Evolutionary conservation across 2,329 filamentous ascomycete species (phyloP).

Genomic region (Pyricularia pennisetigena): DNA sequence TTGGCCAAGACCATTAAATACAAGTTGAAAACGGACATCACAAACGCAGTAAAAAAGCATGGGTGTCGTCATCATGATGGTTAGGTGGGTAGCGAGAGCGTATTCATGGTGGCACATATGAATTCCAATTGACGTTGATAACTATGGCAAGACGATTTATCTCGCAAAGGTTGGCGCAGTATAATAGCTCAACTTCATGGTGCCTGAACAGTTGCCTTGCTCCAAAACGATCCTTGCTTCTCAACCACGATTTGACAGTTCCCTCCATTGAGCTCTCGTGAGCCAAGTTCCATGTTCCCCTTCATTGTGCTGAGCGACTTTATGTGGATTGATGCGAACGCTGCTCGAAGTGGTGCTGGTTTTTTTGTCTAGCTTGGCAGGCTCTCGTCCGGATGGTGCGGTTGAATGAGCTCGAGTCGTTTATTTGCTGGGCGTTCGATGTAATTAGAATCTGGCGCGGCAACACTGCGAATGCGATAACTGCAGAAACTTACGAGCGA

Average conservation of each 20-base stretch:
- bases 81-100: neutral
- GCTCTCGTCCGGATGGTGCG: neutral
- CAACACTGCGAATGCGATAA: neutral
- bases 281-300: neutral
- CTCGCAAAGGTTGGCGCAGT: constrained; percentile 1
- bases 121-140: neutral
- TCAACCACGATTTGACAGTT: neutral
- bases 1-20: neutral
- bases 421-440: neutral
- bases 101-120: neutral
- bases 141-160: neutral
- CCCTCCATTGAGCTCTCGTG: neutral
- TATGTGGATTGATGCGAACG: neutral
- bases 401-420: constrained; percentile 1
- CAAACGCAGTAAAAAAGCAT: neutral
- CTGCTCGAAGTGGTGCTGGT: neutral
- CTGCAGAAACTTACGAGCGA: constrained; percentile 64
- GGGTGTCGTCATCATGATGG: neutral
- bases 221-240: neutral
- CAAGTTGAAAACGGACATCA: neutral
- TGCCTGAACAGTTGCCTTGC: neutral
- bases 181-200: neutral
- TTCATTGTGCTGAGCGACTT: neutral
- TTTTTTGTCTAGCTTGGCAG: neutral
- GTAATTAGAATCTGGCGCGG: neutral